Conservation (phyloP, 495 filamentous ascomycete species). For the Aspergillus egyptiacus region DNA sequence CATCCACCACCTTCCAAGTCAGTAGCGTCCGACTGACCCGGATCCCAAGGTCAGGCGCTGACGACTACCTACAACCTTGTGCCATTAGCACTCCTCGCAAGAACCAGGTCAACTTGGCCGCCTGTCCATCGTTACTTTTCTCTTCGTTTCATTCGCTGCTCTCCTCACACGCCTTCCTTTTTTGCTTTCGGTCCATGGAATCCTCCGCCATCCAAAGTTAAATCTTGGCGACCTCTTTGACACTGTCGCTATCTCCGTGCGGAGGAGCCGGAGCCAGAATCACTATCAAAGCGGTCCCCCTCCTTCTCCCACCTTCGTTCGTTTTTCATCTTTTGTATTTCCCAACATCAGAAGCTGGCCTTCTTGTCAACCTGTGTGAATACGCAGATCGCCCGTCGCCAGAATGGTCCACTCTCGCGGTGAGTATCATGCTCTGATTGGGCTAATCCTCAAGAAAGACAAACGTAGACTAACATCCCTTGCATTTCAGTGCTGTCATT, state of each 20-base stretch:
- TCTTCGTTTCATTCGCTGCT: conserved; percentile 12
- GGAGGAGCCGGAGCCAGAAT: conserved; percentile 15
- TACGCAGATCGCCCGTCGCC: conserved; percentile 1
- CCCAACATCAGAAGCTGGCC: conserved; percentile 9
- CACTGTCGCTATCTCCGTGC: conserved; percentile 18
- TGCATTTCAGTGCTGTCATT: conserved; percentile 54
- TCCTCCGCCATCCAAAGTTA: conserved; percentile 9
- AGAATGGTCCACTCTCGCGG: conserved; percentile 42
- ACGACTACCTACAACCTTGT: conserved; percentile 11
- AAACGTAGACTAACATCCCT: conserved; percentile 18
- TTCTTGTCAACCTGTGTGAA: conserved; percentile 8
- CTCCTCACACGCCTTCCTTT: background rate
- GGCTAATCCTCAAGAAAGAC: background rate
- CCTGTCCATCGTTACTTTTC: conserved; percentile 4
- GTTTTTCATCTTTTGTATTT: conserved; percentile 1
- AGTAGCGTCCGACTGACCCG: conserved; percentile 17
- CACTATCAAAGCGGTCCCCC: conserved; percentile 2
- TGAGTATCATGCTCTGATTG: conserved; percentile 23
- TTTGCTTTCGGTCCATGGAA: conserved; percentile 12
- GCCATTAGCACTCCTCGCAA: conserved; percentile 8
- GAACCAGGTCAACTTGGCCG: conserved; percentile 6
- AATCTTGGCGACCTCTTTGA: conserved; percentile 19
- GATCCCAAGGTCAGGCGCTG: conserved; percentile 20
- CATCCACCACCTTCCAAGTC: background rate
- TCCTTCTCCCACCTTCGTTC: conserved; percentile 3